phyloP scores from a whole-genome alignment of 768 basidiomycete genomes.

The Boletus edulis region DNA sequence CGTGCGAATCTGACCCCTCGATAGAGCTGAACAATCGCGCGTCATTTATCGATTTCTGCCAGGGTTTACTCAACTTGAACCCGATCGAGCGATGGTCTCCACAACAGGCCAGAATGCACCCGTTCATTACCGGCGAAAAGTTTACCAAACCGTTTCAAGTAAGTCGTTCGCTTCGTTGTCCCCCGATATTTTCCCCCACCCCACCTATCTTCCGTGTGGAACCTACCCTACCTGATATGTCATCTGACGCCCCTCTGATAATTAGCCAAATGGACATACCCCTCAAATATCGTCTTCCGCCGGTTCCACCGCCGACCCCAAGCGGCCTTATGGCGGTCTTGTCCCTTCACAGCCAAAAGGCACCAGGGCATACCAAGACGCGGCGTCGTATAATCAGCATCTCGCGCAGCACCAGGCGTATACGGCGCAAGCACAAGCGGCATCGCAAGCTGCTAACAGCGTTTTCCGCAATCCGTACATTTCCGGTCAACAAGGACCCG shows the following conservation, averaged over 20 bases:
- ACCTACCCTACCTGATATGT: background rate
- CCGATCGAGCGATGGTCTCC: conserved; percentile 97
- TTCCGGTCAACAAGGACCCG: conserved; percentile 42
- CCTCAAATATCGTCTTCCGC: conserved; percentile 31
- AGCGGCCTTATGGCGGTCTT: conserved; percentile 91
- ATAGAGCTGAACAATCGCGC: conserved; percentile 90
- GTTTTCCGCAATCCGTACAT: conserved; percentile 82
- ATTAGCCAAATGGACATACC: conserved; percentile 51
- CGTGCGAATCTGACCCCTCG: conserved; percentile 15
- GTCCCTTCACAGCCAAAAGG: conserved; percentile 88
- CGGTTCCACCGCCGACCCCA: conserved; percentile 53
- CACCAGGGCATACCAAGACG: conserved; percentile 85
- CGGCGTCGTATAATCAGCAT: conserved; percentile 92
- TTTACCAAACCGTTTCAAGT: conserved; percentile 85
- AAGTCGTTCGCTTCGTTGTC: conserved; percentile 29
- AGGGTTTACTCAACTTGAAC: conserved; percentile 90
- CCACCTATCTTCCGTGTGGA: too few relatives aligned
- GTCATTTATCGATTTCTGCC: conserved; percentile 97
- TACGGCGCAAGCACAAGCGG: conserved; percentile 80
- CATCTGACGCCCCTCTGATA: conserved; percentile 3
- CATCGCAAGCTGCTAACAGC: conserved; percentile 66
- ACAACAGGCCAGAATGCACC: conserved; percentile 92
- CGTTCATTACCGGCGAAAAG: conserved; percentile 98
- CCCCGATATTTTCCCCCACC: background rate
- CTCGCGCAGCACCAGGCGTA: conserved; percentile 92